Percentiles rank a stretch among this genome's conserved stretches.
These are phyloP conservation scores for Phytophthora sojae DNA, from an alignment of 352 stramenopile genomes.

Conservation along the genomic window DNA sequence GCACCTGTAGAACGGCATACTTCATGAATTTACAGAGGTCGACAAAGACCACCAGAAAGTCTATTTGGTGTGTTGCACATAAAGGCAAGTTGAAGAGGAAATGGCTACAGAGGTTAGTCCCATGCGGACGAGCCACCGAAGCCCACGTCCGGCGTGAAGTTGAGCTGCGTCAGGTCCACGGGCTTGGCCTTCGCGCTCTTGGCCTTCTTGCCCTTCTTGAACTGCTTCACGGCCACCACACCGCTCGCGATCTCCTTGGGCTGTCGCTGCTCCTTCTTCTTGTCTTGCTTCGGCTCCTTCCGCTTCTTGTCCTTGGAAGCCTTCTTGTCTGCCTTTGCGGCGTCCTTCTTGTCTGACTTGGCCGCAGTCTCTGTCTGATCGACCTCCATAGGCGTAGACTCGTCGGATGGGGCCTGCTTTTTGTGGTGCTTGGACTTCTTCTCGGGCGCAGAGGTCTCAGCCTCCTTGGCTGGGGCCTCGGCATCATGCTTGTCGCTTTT, in stretches of 20 bases:
- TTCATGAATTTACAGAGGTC: constrained; percentile 12
- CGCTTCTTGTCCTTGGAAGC: constrained; percentile 40
- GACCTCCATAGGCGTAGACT: constrained; percentile 32
- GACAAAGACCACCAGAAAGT: constrained; percentile 28
- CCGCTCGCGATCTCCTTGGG: constrained; percentile 78
- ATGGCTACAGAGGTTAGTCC: constrained; percentile 50
- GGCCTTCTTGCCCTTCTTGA: constrained; percentile 71
- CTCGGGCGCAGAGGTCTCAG: constrained; percentile 5
- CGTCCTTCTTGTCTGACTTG: constrained; percentile 21
- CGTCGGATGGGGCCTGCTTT: constrained; percentile 17
- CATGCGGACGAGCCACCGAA: constrained; percentile 76
- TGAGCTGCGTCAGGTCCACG: constrained; percentile 66
- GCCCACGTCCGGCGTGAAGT: constrained; percentile 72
- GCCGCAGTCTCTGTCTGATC: constrained; percentile 17
- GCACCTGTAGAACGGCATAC: constrained; percentile 7
- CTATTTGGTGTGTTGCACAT: constrained; percentile 36
- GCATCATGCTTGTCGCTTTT: constrained; percentile 26
- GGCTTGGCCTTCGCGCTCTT: constrained; percentile 35
- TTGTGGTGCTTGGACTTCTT: constrained; percentile 34
- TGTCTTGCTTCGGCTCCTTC: constrained; percentile 41
- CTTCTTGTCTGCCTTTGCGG: constrained; percentile 39
- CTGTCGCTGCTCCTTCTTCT: constrained; percentile 54
- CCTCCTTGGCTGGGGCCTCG: constrained; percentile 12
- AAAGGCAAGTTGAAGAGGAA: constrained; percentile 19
- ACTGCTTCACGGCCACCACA: constrained; percentile 79